Percentiles rank a stretch among this genome's conserved stretches.
These are phyloP conservation scores for Alectoria sarmentosa DNA, from an alignment of 495 filamentous ascomycete genomes.

Conservation along the genomic window DNA sequence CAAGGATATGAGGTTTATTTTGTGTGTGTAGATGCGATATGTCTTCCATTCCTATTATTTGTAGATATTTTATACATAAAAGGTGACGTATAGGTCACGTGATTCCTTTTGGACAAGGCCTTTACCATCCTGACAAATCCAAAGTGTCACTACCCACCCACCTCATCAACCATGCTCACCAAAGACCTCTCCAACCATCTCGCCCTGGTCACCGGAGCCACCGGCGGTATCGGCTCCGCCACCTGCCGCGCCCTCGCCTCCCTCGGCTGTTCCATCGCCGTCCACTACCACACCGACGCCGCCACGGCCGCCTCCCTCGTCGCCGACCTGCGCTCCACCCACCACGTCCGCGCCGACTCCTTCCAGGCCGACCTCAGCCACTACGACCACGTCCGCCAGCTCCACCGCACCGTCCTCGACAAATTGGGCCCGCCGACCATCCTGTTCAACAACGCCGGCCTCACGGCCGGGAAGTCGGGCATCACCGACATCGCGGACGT, in stretches of 20 bases:
- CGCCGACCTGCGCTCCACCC: constrained; percentile 12
- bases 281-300: constrained; percentile 31
- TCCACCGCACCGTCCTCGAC: constrained; percentile 27
- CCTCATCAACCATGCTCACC: not conserved
- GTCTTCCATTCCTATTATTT: not conserved
- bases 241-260: constrained; percentile 26
- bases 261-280: constrained; percentile 28
- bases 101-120: not conserved
- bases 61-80: not conserved
- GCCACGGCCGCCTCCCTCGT: constrained; percentile 22
- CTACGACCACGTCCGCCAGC: constrained; percentile 29
- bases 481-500: constrained; percentile 28
- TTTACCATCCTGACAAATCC: no score
- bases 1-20: not conserved
- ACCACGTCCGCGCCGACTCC: constrained; percentile 18
- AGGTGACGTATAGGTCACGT: not conserved
- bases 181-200: constrained; percentile 24
- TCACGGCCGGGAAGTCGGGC: constrained; percentile 21
- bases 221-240: constrained; percentile 49
- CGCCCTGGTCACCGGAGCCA: constrained; percentile 48
- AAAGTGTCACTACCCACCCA: not conserved
- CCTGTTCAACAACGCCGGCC: constrained; percentile 36
- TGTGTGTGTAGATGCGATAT: not conserved
- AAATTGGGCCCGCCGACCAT: constrained; percentile 27
- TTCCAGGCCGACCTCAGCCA: constrained; percentile 33